Evolutionary conservation across 495 filamentous ascomycete genomes (phyloP), one percentile per base, ranked within the genome.

Genomic region (Cladorrhinum samala): DNA sequence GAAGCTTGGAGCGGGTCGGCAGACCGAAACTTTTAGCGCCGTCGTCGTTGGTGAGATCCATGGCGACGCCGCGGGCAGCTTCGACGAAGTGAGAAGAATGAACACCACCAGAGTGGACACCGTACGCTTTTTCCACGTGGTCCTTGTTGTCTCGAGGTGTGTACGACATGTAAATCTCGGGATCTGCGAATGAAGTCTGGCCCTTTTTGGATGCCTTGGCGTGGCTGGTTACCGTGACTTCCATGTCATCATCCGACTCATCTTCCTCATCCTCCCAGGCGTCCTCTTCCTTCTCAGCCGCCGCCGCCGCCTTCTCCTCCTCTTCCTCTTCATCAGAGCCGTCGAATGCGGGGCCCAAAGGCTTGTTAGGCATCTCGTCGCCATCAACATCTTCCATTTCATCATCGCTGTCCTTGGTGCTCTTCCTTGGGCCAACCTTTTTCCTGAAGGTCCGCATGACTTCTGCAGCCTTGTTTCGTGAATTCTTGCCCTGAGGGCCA

Each of bases 111-210:
- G 89, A 86, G 68, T 94, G 87, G 5, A 98, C 90, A 54, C 90
- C 88, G 71, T 97, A 98, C 1, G 82, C 93, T 18, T 85, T 82
- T 58, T 95, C 89, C 73, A 97, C 94, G 25, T 84, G 88, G 3
- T 84, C 71, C 66, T 88, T 91, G 42, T 77, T 78, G 47, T 81
- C 78, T 57, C 80, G 79, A 0, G 93, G 93, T 0, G 78, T 86
- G 77, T 99, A 99, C 16, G 88, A 86, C 88, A 99, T 96, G 78
- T 93, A 99, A 63, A 89, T 80, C 39, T 96, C 93, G 2, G 86
- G 77, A 66, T 96, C 91, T 65, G 87, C 76, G 74, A 83, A 95
- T 21, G 77, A 73, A 25, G 78, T 70, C 2, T 65, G 54, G 18
- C 68, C 62, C 44, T 72, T 73, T 38, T 65, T 75, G 24, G 70